phyloP scores from a whole-genome alignment of 257 asterid species.

The Solanum megistacrolobum region DNA sequence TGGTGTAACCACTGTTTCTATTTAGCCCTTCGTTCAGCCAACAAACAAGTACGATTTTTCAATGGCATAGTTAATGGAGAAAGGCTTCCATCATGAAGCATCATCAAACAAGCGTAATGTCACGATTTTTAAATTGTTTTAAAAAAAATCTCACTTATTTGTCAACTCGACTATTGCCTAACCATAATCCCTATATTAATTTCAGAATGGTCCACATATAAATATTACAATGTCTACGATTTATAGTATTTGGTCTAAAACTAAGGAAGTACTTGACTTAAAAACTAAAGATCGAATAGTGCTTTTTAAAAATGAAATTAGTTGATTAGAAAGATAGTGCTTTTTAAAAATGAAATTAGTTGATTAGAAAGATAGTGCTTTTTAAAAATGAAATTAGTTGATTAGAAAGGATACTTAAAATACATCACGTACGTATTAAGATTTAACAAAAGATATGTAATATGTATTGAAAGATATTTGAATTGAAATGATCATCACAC shows the following conservation, averaged over 20 bases:
- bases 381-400: too few species aligned
- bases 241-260: not conserved
- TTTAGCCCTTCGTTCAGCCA: not conserved
- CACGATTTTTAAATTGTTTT: not conserved
- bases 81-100: not conserved
- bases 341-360: too few species aligned
- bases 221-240: not conserved
- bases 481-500: too few species aligned
- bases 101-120: not conserved
- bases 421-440: too few species aligned
- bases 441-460: too few species aligned
- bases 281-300: too few species aligned
- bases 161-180: not conserved
- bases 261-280: too few species aligned
- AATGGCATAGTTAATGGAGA: not conserved
- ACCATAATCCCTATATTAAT: not conserved
- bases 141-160: not conserved
- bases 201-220: not conserved
- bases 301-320: too few species aligned
- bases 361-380: too few species aligned
- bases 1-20: not conserved
- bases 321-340: too few species aligned
- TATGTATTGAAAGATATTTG: too few species aligned
- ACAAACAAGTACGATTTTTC: not conserved
- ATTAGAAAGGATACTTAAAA: too few species aligned